Percentiles rank a stretch among this genome's conserved stretches.
Evolutionary conservation across 768 basidiomycete genomes (phyloP).

Genomic region (Suillus alpinus): DNA sequence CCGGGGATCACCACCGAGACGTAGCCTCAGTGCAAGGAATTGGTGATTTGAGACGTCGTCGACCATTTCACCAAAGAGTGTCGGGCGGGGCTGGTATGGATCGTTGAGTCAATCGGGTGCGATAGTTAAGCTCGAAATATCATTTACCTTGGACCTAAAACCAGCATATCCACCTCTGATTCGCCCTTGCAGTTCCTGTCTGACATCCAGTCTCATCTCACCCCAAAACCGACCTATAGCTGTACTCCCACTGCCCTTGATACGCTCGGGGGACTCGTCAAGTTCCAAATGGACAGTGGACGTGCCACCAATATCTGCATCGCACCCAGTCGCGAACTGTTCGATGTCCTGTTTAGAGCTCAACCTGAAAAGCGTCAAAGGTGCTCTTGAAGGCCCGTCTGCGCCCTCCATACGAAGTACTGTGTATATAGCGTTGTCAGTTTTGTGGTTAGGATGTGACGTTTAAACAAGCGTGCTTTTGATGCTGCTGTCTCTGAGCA

Average conservation of each 20-base stretch:
- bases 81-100: conserved; percentile 61
- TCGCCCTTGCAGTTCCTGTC: conserved; percentile 60
- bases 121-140: neutral
- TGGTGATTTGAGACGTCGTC: conserved; percentile 83
- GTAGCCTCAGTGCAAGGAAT: conserved; percentile 78
- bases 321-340: conserved; percentile 77
- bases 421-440: conserved; percentile 27
- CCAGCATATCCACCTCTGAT: conserved; percentile 89
- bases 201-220: conserved; percentile 68
- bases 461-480: conserved; percentile 35
- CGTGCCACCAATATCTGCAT: conserved; percentile 84
- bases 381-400: conserved; percentile 55
- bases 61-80: conserved; percentile 79
- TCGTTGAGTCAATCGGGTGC: neutral
- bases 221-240: conserved; percentile 78
- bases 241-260: conserved; percentile 41
- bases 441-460: conserved; percentile 2
- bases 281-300: conserved; percentile 78
- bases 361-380: conserved; percentile 66
- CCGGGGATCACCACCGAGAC: conserved; percentile 71
- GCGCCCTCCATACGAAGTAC: conserved; percentile 77
- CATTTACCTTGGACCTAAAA: conserved; percentile 73
- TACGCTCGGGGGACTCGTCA: conserved; percentile 48
- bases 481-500: conserved; percentile 38
- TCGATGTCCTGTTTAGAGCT: conserved; percentile 55